Conservation (phyloP, 2,329 filamentous ascomycete species). For the Aspergillus sp. region DNA sequence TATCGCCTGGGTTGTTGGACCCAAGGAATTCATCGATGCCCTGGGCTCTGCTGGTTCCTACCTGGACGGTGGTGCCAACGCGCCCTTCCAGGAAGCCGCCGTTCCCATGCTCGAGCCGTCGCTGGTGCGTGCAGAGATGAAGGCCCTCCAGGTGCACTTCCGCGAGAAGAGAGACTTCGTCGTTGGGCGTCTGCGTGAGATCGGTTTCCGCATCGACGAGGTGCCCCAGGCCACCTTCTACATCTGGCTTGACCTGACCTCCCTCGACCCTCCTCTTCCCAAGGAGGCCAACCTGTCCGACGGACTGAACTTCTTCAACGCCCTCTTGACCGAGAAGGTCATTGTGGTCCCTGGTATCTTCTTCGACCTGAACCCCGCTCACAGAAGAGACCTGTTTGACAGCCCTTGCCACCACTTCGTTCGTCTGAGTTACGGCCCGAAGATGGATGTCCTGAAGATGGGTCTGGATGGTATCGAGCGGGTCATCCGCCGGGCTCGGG, state of each 20-base stretch:
- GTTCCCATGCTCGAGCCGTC: slow-evolving; percentile 88
- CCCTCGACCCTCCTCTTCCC: slow-evolving; percentile 56
- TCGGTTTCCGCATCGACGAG: slow-evolving; percentile 83
- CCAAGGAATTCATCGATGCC: slow-evolving; percentile 93
- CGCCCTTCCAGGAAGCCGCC: slow-evolving; percentile 92
- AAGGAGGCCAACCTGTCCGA: slow-evolving; percentile 72
- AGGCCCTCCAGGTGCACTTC: slow-evolving; percentile 86
- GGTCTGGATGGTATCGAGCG: slow-evolving; percentile 84
- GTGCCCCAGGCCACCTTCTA: slow-evolving; percentile 94
- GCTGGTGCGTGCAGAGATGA: slow-evolving; percentile 82
- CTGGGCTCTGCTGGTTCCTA: slow-evolving; percentile 92
- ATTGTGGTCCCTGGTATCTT: slow-evolving; percentile 98
- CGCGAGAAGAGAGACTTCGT: slow-evolving; percentile 91
- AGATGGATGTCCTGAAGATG: slow-evolving; percentile 74
- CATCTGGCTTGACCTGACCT: slow-evolving; percentile 69
- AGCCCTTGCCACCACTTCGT: slow-evolving; percentile 93
- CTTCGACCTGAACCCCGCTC: slow-evolving; percentile 91
- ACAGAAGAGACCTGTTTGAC: slow-evolving; percentile 88
- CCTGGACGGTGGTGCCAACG: slow-evolving; percentile 90
- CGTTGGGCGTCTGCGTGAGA: slow-evolving; percentile 72
- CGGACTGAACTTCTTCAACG: slow-evolving; percentile 95
- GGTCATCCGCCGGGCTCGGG: slow-evolving; percentile 60
- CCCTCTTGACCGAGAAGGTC: slow-evolving; percentile 88
- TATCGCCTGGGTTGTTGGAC: slow-evolving; percentile 93
- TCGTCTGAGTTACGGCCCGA: slow-evolving; percentile 79